Evolutionary conservation across 1,139 yeast genomes (phyloP), one percentile per base, ranked within the genome.

Genomic region (Torulaspora pretoriensis): DNA sequence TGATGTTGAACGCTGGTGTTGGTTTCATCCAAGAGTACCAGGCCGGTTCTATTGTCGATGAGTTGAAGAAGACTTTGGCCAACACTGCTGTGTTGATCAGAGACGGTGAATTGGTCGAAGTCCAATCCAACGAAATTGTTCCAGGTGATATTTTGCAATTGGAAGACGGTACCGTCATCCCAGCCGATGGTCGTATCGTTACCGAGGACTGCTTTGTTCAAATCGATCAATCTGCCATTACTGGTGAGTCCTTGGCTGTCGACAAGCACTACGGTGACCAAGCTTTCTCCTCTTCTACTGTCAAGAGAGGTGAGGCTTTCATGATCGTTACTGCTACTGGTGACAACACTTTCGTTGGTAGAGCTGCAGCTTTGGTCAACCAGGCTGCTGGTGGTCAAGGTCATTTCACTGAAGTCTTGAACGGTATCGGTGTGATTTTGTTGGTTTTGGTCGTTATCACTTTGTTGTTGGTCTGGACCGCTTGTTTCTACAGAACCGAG

Each of bases 11-110:
- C 74, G 97, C 97, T 57, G 74, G 75, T 62, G 97, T 90, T 69
- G 97, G 97, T 79, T 90, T 89, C 81, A 77, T 88, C 61, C 97
- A 90, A 76, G 97, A 90, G 74, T 90, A 77, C 83, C 95, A 88
- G 77, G 96, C 96, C 59, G 96, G 95, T 74, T 88, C 95, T 57
- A 89, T 87, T 75, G 96, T 88, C 60, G 96, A 88, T 53, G 95
- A 87, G 68, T 82, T 88, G 72, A 88, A 88, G 80, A 89, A 88
- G 72, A 87, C 95, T 65, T 76, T 87, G 64, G 95, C 96, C 58
- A 84, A 86, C 83, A 69, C 86, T 70, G 96, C 96, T 64, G 70
- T 75, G 58, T 90, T 86, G 64, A 77, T 88, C 67, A 83, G 96
- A 78, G 85, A 85, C 68, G 95, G 96, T 71, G 72, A 77, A 57